Percentiles rank a stretch among this genome's conserved stretches.
These are phyloP conservation scores for Aphanocladium album DNA, from an alignment of 2,329 filamentous ascomycete species.

Conservation along the genomic window DNA sequence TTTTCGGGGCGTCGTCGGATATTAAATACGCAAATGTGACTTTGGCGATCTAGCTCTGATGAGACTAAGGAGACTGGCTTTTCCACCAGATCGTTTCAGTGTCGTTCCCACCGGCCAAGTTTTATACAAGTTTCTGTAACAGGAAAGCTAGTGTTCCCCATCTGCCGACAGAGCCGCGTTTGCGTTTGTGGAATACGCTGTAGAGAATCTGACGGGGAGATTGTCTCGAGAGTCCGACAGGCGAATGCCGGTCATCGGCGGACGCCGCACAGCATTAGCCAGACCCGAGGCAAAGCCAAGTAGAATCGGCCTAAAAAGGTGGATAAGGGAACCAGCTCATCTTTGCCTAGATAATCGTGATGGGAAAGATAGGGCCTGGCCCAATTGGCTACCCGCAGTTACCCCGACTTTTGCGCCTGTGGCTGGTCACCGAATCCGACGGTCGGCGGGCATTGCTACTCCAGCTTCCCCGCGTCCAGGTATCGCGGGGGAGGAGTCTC, in stretches of 20 bases:
- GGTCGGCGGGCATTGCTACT: background rate
- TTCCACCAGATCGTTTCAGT: background rate
- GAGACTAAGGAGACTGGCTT: background rate
- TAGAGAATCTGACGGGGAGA: background rate
- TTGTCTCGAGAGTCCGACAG: background rate
- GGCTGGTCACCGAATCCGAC: background rate
- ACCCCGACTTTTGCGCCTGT: background rate
- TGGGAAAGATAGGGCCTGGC: background rate
- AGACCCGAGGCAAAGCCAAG: background rate
- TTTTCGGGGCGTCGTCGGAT: background rate
- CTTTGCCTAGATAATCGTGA: conserved; percentile 4
- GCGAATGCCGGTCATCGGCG: conserved; percentile 11
- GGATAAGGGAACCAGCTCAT: background rate
- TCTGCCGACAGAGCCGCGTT: background rate
- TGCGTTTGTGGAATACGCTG: background rate
- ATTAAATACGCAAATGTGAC: background rate
- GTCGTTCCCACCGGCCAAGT: background rate
- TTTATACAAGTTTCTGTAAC: conserved; percentile 6
- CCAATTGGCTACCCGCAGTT: background rate
- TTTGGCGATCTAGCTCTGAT: background rate
- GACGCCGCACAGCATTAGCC: background rate
- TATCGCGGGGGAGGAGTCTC: conserved; percentile 8
- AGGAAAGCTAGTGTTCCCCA: background rate
- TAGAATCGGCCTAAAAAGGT: background rate
- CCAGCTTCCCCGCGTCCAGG: conserved; percentile 3